Conservation (phyloP, 805 yeast species). For the Schwanniomyces vanrijiae region DNA sequence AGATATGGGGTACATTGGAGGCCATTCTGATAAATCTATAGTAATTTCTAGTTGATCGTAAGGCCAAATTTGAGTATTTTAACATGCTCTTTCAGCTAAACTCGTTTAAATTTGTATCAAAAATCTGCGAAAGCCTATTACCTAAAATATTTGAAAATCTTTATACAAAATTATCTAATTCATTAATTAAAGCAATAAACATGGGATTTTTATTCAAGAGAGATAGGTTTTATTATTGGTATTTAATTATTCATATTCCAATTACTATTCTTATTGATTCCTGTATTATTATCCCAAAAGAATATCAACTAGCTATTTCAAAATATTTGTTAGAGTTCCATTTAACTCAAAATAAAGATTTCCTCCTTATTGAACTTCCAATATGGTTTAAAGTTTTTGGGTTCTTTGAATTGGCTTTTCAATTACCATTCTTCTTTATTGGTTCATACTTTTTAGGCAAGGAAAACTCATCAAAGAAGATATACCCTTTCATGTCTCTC, state of each 20-base stretch:
- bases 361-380: constrained; percentile 59
- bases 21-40: not conserved
- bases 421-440: constrained; percentile 72
- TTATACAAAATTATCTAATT: no score
- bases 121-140: no score
- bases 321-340: constrained; percentile 56
- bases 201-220: not conserved
- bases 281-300: constrained; percentile 61
- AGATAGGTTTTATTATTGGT: constrained; percentile 49
- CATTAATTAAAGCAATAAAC: not conserved
- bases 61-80: not conserved
- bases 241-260: constrained; percentile 67
- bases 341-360: constrained; percentile 65
- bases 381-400: constrained; percentile 76
- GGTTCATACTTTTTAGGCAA: constrained; percentile 30
- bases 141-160: not conserved
- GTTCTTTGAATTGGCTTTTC: constrained; percentile 67
- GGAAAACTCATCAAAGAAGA: constrained; percentile 9
- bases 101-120: no score
- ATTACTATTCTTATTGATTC: constrained; percentile 77
- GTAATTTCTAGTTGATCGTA: not conserved
- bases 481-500: constrained; percentile 43
- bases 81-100: not conserved
- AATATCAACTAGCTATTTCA: constrained; percentile 50
- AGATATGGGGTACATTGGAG: not conserved